A percentile compares a stretch with the other conserved stretches of the same genome.
Evolutionary conservation across 208 protist species (phyloP).

Genomic region (Trypanosoma grayi): DNA sequence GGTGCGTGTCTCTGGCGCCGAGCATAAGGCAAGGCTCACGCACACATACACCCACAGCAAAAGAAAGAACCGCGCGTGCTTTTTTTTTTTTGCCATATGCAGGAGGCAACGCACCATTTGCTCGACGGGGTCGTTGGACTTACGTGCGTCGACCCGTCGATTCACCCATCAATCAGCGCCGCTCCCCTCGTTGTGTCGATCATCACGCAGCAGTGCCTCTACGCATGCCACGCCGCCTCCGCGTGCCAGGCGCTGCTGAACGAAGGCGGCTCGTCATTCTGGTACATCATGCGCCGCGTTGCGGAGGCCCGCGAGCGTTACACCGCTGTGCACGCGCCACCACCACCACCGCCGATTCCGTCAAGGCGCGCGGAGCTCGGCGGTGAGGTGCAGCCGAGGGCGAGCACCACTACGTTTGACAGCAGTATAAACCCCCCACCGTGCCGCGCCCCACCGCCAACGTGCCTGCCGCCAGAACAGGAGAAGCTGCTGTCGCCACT

Average conservation of each 20-base stretch:
- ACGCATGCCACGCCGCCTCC: slow-evolving; percentile 47
- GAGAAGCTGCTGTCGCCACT: slow-evolving; percentile 32
- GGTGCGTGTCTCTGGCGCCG: too few relatives aligned
- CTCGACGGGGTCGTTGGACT: slow-evolving; percentile 44
- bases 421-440: neutral
- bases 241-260: slow-evolving; percentile 47
- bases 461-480: neutral
- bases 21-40: too few relatives aligned
- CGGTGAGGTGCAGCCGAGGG: neutral
- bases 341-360: slow-evolving; percentile 1
- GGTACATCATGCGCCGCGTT: slow-evolving; percentile 34
- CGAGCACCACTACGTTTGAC: neutral
- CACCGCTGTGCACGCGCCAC: slow-evolving; percentile 4
- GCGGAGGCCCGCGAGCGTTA: slow-evolving; percentile 29
- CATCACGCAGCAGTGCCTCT: slow-evolving; percentile 65
- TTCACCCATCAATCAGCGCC: slow-evolving; percentile 38
- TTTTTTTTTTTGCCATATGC: slow-evolving; percentile 17
- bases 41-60: too few relatives aligned
- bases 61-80: too few relatives aligned
- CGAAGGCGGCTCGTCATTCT: slow-evolving; percentile 51
- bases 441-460: neutral
- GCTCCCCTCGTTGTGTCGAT: slow-evolving; percentile 52
- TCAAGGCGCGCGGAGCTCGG: neutral
- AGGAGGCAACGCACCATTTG: slow-evolving; percentile 44
- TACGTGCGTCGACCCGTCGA: slow-evolving; percentile 50